A percentile compares a stretch with the other conserved stretches of the same genome.
Evolutionary conservation across 306 rosid genomes (phyloP).

Genomic region (Amphicarpaea edgeworthii): DNA sequence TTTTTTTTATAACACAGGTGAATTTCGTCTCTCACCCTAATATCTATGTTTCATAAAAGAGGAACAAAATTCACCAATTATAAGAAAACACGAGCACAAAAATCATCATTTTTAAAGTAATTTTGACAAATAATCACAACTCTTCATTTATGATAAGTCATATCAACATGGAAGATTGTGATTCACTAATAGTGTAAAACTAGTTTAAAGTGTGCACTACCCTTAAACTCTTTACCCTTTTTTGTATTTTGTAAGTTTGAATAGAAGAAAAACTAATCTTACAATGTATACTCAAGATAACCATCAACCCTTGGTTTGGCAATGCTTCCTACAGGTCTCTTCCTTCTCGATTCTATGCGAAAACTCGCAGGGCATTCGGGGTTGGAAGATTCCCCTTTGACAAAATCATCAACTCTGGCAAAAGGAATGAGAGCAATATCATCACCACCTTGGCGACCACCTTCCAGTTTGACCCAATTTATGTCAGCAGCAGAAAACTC

Average conservation of each 20-base stretch:
- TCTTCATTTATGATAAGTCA: no score
- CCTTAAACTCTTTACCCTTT: no score
- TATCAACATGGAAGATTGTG: no score
- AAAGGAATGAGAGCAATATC: constrained; percentile 77
- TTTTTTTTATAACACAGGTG: no score
- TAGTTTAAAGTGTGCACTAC: no score
- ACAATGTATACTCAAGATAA: constrained; percentile 82
- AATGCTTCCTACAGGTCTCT: constrained; percentile 68
- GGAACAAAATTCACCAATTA: no score
- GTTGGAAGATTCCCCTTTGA: constrained; percentile 77
- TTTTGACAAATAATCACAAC: no score
- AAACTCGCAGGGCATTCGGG: constrained; percentile 77
- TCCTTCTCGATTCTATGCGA: constrained; percentile 78
- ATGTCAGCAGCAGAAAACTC: constrained; percentile 74
- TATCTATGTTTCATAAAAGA: no score
- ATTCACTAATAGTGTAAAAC: no score
- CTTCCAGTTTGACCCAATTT: constrained; percentile 77
- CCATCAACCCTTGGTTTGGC: constrained; percentile 87
- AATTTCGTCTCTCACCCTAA: no score
- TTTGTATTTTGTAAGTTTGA: neutral
- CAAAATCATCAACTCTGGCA: constrained; percentile 81
- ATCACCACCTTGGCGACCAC: constrained; percentile 88
- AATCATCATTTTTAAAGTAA: no score
- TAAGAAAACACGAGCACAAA: no score
- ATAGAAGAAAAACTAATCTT: constrained; percentile 47